These are phyloP conservation scores for Limonium bicolor DNA, from an alignment of 148 eudicot genomes.

Conservation along the genomic window DNA sequence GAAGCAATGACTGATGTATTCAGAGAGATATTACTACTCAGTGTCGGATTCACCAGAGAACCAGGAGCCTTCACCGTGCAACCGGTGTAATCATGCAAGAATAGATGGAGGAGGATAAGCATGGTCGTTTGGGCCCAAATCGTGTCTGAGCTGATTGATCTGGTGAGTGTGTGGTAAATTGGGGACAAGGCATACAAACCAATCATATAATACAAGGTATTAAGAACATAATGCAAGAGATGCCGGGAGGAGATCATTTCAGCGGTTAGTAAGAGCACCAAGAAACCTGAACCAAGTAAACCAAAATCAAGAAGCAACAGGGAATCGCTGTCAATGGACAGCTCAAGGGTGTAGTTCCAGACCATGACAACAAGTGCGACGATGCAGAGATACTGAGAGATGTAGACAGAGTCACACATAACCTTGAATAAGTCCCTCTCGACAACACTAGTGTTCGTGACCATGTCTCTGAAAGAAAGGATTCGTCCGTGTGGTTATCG, in stretches of 20 bases:
- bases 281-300: slow-evolving; percentile 62
- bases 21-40: slow-evolving; percentile 61
- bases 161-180: slow-evolving; percentile 87
- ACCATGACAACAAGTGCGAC: slow-evolving; percentile 80
- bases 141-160: slow-evolving; percentile 81
- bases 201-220: slow-evolving; percentile 57
- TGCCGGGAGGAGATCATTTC: slow-evolving; percentile 38
- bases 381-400: slow-evolving; percentile 79
- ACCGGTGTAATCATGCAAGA: slow-evolving; percentile 82
- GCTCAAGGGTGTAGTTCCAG: slow-evolving; percentile 68
- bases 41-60: slow-evolving; percentile 34
- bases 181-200: slow-evolving; percentile 74
- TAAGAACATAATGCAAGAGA: slow-evolving; percentile 36
- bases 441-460: slow-evolving; percentile 85
- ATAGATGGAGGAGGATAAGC: slow-evolving; percentile 70
- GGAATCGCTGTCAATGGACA: slow-evolving; percentile 36
- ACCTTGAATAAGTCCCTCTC: slow-evolving; percentile 63
- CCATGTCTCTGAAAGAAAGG: slow-evolving; percentile 88
- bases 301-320: slow-evolving; percentile 62
- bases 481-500: slow-evolving; percentile 84
- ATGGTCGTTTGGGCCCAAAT: slow-evolving; percentile 67
- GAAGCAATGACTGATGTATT: slow-evolving; percentile 95
- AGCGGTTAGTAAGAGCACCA: slow-evolving; percentile 48
- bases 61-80: slow-evolving; percentile 67
- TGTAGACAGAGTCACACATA: slow-evolving; percentile 71